Conservation (phyloP, 2,329 filamentous ascomycete species). For the Colletotrichum agaves region DNA sequence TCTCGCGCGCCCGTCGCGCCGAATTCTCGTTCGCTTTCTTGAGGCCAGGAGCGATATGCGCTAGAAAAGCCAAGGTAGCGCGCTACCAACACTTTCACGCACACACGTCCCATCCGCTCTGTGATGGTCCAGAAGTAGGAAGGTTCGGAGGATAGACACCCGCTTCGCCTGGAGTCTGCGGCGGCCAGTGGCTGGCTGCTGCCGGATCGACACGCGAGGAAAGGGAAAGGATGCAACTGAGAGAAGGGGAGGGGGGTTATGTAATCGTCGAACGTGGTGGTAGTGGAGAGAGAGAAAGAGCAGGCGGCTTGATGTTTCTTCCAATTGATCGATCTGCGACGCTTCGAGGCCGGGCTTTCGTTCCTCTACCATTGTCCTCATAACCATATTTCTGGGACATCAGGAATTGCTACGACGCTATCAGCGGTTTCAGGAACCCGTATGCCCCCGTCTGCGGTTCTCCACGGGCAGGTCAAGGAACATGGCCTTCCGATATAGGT, state of each 20-base stretch:
- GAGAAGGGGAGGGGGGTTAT: not conserved
- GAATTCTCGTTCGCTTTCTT: not conserved
- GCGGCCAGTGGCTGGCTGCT: constrained; percentile 29
- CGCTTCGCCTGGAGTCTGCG: not conserved
- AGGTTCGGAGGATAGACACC: no score
- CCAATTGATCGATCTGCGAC: constrained; percentile 22
- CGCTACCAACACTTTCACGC: not conserved
- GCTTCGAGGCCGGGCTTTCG: not conserved
- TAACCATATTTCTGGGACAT: not conserved
- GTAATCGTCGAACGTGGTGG: constrained; percentile 15
- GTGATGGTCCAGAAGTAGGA: no score
- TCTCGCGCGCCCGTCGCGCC: no score
- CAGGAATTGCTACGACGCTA: not conserved
- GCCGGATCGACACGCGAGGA: constrained; percentile 33
- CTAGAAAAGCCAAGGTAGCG: not conserved
- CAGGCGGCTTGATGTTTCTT: constrained; percentile 20
- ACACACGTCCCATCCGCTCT: no score
- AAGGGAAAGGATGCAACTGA: constrained; percentile 15
- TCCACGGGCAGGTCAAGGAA: not conserved
- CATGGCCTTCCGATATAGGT: no score
- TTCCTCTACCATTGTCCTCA: constrained; percentile 1
- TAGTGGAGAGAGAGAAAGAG: not conserved
- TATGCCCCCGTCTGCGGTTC: no score
- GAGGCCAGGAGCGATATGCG: not conserved
- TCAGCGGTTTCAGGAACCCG: no score